Evolutionary conservation across 2,329 filamentous ascomycete genomes (phyloP).

Genomic region (Dendrostoma leiphaemia): DNA sequence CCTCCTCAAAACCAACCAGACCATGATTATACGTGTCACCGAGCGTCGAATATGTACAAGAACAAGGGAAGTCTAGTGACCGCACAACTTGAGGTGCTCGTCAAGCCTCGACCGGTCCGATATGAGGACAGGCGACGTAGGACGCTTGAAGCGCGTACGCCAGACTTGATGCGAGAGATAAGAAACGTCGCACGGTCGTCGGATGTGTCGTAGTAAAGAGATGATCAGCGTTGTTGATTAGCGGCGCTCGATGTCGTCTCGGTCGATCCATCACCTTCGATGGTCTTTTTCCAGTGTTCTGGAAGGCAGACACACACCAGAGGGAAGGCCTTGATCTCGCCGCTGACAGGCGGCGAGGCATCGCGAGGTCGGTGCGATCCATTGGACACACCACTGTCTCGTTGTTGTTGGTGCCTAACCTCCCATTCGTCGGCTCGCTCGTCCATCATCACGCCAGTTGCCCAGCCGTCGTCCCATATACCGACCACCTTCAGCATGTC

Average conservation of each 20-base stretch:
- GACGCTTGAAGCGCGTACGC: constrained; percentile 8
- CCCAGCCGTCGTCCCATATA: constrained; percentile 99
- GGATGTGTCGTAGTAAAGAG: not conserved
- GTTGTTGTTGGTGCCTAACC: constrained; percentile 68
- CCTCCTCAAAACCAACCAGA: not conserved
- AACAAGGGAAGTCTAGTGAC: not conserved
- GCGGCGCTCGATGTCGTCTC: constrained; percentile 54
- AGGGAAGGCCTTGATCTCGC: constrained; percentile 97
- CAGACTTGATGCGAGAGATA: constrained; percentile 21
- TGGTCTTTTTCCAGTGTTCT: constrained; percentile 94
- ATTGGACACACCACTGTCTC: constrained; percentile 91
- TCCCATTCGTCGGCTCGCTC: constrained; percentile 91
- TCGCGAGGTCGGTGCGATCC: constrained; percentile 61
- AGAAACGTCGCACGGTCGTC: constrained; percentile 23
- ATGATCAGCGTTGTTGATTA: constrained; percentile 21
- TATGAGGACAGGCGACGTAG: not conserved
- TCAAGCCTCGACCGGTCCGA: not conserved
- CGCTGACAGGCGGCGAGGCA: constrained; percentile 62
- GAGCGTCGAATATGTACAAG: constrained; percentile 12
- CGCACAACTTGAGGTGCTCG: not conserved
- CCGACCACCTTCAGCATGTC: constrained; percentile 98
- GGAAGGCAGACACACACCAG: constrained; percentile 94
- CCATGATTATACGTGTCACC: not conserved
- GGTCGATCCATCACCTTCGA: constrained; percentile 79
- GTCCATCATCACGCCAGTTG: constrained; percentile 81